Evolutionary conservation across 2,329 filamentous ascomycete genomes (phyloP).

Genomic region (Massarina eburnea): DNA sequence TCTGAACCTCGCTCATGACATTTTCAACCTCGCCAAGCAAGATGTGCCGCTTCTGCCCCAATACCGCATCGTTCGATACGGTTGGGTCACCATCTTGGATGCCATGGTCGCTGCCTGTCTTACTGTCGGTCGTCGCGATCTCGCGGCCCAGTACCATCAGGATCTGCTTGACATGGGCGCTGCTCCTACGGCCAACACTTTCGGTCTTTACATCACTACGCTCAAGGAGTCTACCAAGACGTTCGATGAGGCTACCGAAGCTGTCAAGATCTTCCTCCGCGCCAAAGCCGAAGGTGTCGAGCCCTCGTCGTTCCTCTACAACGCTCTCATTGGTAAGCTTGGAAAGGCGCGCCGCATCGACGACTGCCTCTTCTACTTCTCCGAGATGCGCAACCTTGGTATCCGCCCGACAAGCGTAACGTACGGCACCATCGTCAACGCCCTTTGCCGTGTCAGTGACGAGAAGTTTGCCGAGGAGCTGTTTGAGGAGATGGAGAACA

Average conservation of each 20-base stretch:
- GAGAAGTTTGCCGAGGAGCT: slow-evolving; percentile 97
- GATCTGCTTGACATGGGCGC: slow-evolving; percentile 89
- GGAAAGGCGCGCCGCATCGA: slow-evolving; percentile 97
- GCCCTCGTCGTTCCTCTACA: slow-evolving; percentile 96
- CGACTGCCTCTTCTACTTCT: slow-evolving; percentile 97
- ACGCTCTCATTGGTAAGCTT: slow-evolving; percentile 95
- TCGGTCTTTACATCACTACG: slow-evolving; percentile 98
- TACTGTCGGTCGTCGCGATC: slow-evolving; percentile 74
- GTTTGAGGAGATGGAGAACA: slow-evolving; percentile 98
- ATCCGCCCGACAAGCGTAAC: slow-evolving; percentile 97
- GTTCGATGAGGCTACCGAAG: slow-evolving; percentile 95
- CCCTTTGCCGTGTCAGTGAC: slow-evolving; percentile 93
- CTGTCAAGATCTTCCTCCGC: slow-evolving; percentile 94
- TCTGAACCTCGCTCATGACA: slow-evolving; percentile 78
- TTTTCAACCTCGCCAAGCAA: slow-evolving; percentile 82
- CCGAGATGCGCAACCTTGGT: slow-evolving; percentile 89
- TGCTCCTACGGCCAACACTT: slow-evolving; percentile 94
- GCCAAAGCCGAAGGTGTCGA: slow-evolving; percentile 93
- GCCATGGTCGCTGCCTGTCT: slow-evolving; percentile 94
- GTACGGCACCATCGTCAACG: slow-evolving; percentile 97
- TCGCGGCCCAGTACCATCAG: slow-evolving; percentile 86
- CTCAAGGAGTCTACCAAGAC: slow-evolving; percentile 96
- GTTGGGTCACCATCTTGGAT: slow-evolving; percentile 95
- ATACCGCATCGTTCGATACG: slow-evolving; percentile 85
- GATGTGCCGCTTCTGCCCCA: slow-evolving; percentile 85